phyloP scores from a whole-genome alignment of 352 stramenopile species.

The Peronospora farinosa region DNA sequence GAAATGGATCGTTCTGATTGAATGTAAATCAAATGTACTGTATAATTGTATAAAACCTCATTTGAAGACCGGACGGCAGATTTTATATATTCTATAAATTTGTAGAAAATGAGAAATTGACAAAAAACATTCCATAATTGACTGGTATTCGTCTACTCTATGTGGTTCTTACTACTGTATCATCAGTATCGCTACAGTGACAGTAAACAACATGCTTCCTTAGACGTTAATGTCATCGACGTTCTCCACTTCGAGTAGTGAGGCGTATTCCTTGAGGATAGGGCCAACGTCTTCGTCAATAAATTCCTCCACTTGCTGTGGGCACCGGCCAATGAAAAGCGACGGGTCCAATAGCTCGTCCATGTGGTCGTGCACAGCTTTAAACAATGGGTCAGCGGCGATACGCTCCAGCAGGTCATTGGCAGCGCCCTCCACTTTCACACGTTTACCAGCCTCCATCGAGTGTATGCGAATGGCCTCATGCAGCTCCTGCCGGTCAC shows the following conservation, averaged over 20 bases:
- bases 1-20: not conserved
- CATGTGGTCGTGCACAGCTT: slow-evolving; percentile 92
- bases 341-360: slow-evolving; percentile 93
- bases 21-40: not conserved
- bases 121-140: too few species aligned
- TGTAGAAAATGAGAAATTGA: too few species aligned
- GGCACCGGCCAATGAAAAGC: slow-evolving; percentile 95
- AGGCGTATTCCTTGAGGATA: slow-evolving; percentile 87
- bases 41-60: not conserved
- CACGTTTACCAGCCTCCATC: slow-evolving; percentile 95
- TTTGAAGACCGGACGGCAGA: not conserved
- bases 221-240: slow-evolving; percentile 96
- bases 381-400: slow-evolving; percentile 90
- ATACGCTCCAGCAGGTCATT: slow-evolving; percentile 98
- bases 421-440: slow-evolving; percentile 95
- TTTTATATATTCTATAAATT: not conserved
- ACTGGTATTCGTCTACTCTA: too few species aligned
- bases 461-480: slow-evolving; percentile 98
- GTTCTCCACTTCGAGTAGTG: slow-evolving; percentile 87
- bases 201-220: slow-evolving; percentile 7
- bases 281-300: slow-evolving; percentile 91
- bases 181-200: not conserved
- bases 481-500: slow-evolving; percentile 96
- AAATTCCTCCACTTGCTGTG: slow-evolving; percentile 95
- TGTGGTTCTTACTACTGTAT: too few species aligned